Conservation (phyloP, 345 rosid species). For the Populus ilicifolia region DNA sequence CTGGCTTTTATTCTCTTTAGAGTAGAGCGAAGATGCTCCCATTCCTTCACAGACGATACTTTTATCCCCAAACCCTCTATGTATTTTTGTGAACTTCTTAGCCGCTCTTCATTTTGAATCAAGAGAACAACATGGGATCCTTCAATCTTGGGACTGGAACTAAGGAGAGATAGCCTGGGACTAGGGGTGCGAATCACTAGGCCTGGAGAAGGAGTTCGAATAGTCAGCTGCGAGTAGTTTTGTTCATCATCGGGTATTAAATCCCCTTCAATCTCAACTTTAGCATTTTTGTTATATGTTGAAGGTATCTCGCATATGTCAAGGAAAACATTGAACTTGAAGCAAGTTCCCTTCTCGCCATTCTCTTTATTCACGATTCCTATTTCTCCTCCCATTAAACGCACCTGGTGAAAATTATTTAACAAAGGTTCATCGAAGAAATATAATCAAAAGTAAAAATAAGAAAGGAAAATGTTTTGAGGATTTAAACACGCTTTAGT, state of each 20-base stretch:
- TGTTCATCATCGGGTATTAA: slow-evolving; percentile 2
- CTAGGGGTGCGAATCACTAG: slow-evolving; percentile 28
- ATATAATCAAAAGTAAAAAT: not conserved
- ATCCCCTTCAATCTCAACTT: slow-evolving; percentile 27
- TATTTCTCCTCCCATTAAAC: slow-evolving; percentile 84
- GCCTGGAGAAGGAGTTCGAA: slow-evolving; percentile 29
- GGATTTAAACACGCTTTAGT: not conserved
- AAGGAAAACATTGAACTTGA: slow-evolving; percentile 62
- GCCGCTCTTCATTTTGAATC: slow-evolving; percentile 48
- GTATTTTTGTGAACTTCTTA: slow-evolving; percentile 40
- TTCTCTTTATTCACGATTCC: slow-evolving; percentile 50
- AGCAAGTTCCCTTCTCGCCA: slow-evolving; percentile 68
- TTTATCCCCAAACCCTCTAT: slow-evolving; percentile 54
- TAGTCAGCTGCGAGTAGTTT: slow-evolving; percentile 23
- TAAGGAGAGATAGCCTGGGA: slow-evolving; percentile 34
- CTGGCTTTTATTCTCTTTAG: slow-evolving; percentile 36
- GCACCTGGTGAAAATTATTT: slow-evolving; percentile 41
- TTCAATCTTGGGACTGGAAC: slow-evolving; percentile 45
- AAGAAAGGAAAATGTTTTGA: not conserved
- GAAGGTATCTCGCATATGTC: slow-evolving; percentile 14
- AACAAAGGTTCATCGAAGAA: not conserved
- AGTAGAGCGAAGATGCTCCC: slow-evolving; percentile 33
- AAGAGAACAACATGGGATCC: slow-evolving; percentile 67
- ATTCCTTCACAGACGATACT: slow-evolving; percentile 40
- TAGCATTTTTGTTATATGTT: slow-evolving; percentile 13